These are phyloP conservation scores for Fraxinus floribunda DNA, from an alignment of 305 asterid species.

Conservation along the genomic window DNA sequence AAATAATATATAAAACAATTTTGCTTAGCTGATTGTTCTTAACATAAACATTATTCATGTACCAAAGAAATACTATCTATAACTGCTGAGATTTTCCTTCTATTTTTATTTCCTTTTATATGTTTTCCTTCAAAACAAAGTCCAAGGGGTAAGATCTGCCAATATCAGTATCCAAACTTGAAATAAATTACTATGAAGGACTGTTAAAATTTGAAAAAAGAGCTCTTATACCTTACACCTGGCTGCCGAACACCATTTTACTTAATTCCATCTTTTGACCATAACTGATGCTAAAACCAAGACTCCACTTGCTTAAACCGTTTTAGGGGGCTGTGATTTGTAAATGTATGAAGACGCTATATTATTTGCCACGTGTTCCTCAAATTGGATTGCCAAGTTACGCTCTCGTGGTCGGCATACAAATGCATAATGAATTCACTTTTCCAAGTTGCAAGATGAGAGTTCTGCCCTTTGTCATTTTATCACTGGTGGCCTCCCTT, in stretches of 20 bases:
- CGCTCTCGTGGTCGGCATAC: not conserved
- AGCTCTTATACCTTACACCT: not conserved
- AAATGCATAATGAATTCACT: not conserved
- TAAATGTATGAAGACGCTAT: not conserved
- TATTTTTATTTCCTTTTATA: not conserved
- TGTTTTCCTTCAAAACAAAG: not conserved
- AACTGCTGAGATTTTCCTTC: conserved; percentile 3
- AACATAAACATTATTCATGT: not conserved
- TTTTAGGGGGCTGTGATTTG: not conserved
- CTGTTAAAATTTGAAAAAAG: not conserved
- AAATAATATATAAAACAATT: not conserved
- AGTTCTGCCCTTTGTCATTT: not conserved
- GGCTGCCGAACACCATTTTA: not conserved
- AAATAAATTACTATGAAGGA: not conserved
- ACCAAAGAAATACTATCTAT: not conserved
- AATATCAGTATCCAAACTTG: not conserved
- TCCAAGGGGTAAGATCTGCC: not conserved
- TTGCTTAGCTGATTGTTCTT: not conserved
- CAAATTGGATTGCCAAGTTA: not conserved
- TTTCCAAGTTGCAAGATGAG: not conserved
- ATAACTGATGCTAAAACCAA: conserved; percentile 2
- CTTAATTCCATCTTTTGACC: not conserved
- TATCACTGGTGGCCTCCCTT: not conserved
- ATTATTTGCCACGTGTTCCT: not conserved
- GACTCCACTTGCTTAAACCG: not conserved